These are phyloP conservation scores for Allium sativum DNA, from an alignment of 106 monocot species.

Conservation along the genomic window DNA sequence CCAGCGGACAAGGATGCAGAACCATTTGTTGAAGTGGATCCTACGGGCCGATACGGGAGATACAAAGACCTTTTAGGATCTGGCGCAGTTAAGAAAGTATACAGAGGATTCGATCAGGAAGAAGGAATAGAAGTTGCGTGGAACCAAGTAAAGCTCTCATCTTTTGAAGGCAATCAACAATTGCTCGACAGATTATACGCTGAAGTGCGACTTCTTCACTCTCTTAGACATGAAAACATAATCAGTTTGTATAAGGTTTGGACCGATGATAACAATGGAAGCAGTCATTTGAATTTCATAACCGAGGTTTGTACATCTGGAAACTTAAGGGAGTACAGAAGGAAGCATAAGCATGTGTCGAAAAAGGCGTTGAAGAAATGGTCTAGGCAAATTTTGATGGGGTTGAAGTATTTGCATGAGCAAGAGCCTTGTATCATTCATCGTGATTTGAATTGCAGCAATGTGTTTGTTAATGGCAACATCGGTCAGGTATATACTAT, in stretches of 20 bases:
- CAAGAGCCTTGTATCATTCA: conserved; percentile 88
- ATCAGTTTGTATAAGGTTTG: conserved; percentile 44
- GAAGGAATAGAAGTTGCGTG: conserved; percentile 88
- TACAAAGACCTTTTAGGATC: conserved; percentile 54
- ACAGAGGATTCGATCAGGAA: conserved; percentile 77
- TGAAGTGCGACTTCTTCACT: conserved; percentile 61
- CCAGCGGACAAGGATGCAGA: conserved; percentile 34
- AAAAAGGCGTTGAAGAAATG: conserved; percentile 80
- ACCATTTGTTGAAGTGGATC: conserved; percentile 82
- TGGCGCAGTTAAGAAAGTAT: conserved; percentile 72
- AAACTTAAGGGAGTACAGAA: conserved; percentile 54
- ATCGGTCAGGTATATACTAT: conserved; percentile 38
- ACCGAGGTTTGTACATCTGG: conserved; percentile 92
- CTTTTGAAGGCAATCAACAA: conserved; percentile 17
- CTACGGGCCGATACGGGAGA: conserved; percentile 70
- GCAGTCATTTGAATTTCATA: conserved; percentile 58
- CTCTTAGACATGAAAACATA: conserved; percentile 52
- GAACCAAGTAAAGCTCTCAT: conserved; percentile 56
- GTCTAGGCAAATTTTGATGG: conserved; percentile 62
- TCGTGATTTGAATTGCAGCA: conserved; percentile 86
- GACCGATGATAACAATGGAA: conserved; percentile 13
- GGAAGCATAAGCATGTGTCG: conserved; percentile 56
- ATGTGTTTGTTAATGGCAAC: conserved; percentile 87
- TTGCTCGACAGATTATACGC: conserved; percentile 40
- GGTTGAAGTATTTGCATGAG: conserved; percentile 64